These are phyloP conservation scores for Aphanocladium album DNA, from an alignment of 2,329 filamentous ascomycete genomes.

Conservation along the genomic window DNA sequence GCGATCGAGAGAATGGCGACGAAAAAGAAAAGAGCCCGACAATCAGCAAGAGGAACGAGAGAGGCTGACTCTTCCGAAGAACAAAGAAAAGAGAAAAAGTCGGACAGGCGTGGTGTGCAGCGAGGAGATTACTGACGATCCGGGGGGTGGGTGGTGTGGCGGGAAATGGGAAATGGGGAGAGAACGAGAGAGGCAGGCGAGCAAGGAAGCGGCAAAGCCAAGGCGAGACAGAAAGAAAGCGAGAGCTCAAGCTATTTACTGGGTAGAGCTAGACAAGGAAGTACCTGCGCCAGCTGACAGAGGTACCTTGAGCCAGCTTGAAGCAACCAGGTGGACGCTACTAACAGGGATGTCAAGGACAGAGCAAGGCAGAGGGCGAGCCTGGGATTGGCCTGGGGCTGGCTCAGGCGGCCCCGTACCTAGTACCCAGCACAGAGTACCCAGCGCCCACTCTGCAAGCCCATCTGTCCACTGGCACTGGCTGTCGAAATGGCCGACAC, in stretches of 20 bases:
- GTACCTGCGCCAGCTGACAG: conserved; percentile 4
- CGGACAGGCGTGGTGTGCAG: not conserved
- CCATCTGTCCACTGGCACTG: not conserved
- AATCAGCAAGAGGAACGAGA: not conserved
- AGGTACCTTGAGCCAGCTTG: not conserved
- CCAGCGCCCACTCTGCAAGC: not conserved
- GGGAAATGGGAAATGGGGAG: not conserved
- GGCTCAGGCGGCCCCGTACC: not conserved
- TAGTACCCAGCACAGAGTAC: not conserved
- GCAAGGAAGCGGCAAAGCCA: not conserved
- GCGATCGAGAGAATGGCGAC: not conserved
- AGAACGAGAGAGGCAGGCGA: not conserved
- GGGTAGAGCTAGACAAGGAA: not conserved
- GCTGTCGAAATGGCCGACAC: not conserved
- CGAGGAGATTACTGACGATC: conserved; percentile 10
- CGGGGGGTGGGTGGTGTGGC: not conserved
- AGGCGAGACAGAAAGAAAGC: not conserved
- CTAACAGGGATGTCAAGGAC: not conserved
- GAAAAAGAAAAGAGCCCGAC: not conserved
- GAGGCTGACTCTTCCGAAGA: not conserved
- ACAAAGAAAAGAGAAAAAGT: not conserved
- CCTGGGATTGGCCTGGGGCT: not conserved
- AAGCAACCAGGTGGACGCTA: not conserved
- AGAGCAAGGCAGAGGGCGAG: not conserved
- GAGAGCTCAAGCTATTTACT: not conserved